These are phyloP conservation scores for Ceratobasidium sp. DNA, from an alignment of 1,284 basidiomycete genomes.

Conservation along the genomic window DNA sequence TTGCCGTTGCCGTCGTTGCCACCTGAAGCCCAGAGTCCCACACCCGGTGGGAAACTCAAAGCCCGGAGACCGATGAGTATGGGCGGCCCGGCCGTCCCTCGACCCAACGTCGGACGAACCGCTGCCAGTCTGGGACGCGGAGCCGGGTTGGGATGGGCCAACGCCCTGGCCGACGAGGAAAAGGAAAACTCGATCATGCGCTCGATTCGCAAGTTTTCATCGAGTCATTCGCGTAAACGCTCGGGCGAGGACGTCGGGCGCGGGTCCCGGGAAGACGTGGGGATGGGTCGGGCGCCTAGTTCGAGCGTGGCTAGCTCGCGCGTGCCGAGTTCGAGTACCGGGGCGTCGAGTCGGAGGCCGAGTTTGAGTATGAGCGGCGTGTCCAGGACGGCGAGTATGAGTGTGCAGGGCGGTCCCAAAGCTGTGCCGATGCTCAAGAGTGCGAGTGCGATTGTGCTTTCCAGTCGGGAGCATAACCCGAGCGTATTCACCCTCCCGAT, in stretches of 20 bases:
- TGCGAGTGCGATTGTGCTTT: conserved; percentile 9
- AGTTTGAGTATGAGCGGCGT: conserved; percentile 14
- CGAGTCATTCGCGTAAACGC: conserved; percentile 9
- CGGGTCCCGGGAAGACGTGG: neutral
- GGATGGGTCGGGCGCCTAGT: neutral
- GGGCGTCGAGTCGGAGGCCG: neutral
- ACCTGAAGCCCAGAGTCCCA: conserved; percentile 6
- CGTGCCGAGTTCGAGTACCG: conserved; percentile 22
- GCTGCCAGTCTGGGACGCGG: conserved; percentile 19
- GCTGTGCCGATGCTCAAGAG: conserved; percentile 10
- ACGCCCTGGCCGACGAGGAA: neutral
- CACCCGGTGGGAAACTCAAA: conserved; percentile 2
- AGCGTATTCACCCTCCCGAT: conserved; percentile 31
- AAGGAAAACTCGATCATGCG: conserved; percentile 14
- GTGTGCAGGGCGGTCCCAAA: neutral
- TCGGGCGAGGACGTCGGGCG: neutral
- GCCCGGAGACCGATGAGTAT: conserved; percentile 17
- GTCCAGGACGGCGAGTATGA: conserved; percentile 15
- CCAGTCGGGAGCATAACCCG: conserved; percentile 16
- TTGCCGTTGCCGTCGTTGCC: neutral
- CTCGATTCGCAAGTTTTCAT: conserved; percentile 9
- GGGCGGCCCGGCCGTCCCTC: neutral
- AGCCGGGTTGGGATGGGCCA: conserved; percentile 14
- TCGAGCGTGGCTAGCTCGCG: neutral
- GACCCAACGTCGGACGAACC: neutral